Evolutionary conservation across 495 filamentous ascomycete species (phyloP), one percentile per base, ranked within the genome.

Genomic region (Neurospora sp.): DNA sequence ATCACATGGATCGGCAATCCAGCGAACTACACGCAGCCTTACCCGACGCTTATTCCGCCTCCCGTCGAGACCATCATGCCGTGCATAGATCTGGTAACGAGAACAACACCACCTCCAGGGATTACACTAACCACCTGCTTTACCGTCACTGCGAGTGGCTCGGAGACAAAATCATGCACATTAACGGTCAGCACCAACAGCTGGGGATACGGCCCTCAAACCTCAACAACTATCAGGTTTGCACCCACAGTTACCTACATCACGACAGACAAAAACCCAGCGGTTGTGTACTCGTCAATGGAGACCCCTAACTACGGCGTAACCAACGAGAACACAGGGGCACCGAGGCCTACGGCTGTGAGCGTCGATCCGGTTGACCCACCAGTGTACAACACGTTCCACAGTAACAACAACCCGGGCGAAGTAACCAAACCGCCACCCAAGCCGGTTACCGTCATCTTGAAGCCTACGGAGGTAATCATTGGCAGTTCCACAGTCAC

Each of bases 201-300:
- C 31, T 77, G n/a, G 31, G 20, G n/a, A 10, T 81, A 72, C 20
- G 76, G 77, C 27, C 10, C 71, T 1, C 71, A 76, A 59, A 75
- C 70, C 9, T 69, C 38, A 48, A 45, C 14, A 14, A 69, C 70
- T 3, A 71, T 69, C 2, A 40, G 39, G 14, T 37, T n/a, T n/a
- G 59, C 72, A 10, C 69, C 69, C 37, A 81, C 81, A 9, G 71
- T 86, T 45, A 81, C 76, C 14, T 78, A 85, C 45, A 69, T 82
- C 53, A 85, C 84, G 14, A 86, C 84, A 10, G 84, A 85, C 69
- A 86, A 85, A 73, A 86, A 86, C 61, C 84, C 84, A 1, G 82
- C 82, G 40, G 83, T 86, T 40, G 78, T 85, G 9, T 85, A 78
- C 72, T 74, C 83, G 9, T 78, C 78, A 22, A 77, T 82, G 45